These are phyloP conservation scores for Cladosporium sp. DNA, from an alignment of 2,329 filamentous ascomycete genomes.

Conservation along the genomic window DNA sequence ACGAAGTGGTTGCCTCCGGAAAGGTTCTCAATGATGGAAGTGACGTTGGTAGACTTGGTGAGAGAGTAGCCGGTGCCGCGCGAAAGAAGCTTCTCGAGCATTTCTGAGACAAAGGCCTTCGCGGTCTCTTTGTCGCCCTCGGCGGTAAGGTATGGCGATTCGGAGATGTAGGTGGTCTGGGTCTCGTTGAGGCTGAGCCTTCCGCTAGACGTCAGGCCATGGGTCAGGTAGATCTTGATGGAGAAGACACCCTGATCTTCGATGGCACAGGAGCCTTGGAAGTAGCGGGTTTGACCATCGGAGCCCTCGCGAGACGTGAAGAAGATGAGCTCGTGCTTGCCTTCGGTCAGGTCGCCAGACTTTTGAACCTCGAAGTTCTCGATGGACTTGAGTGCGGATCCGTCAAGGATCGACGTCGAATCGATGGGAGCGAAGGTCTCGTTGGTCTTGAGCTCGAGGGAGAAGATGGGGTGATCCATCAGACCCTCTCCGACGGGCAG, in stretches of 20 bases:
- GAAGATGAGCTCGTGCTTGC: conserved; percentile 62
- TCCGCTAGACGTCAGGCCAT: conserved; percentile 58
- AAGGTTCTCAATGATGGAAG: conserved; percentile 51
- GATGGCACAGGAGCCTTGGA: conserved; percentile 62
- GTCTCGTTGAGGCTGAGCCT: conserved; percentile 56
- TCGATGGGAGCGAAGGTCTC: conserved; percentile 49
- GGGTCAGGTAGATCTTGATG: conserved; percentile 54
- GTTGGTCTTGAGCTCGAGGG: conserved; percentile 51
- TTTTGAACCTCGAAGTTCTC: conserved; percentile 48
- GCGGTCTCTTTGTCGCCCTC: conserved; percentile 59
- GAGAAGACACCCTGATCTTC: conserved; percentile 56
- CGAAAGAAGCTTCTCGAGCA: conserved; percentile 53
- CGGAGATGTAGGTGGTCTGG: conserved; percentile 57
- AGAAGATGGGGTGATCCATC: conserved; percentile 50
- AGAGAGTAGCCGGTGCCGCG: conserved; percentile 53
- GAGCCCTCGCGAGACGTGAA: conserved; percentile 54
- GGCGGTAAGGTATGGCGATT: conserved; percentile 55
- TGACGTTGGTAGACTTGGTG: conserved; percentile 49
- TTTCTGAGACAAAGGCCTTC: conserved; percentile 58
- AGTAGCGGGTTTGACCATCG: conserved; percentile 59
- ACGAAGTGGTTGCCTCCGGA: conserved; percentile 49
- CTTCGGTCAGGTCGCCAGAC: conserved; percentile 59
- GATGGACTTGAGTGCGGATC: conserved; percentile 37
- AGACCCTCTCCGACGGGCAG: conserved; percentile 55
- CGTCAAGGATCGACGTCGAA: conserved; percentile 36